Evolutionary conservation across 2,329 filamentous ascomycete genomes (phyloP), one percentile per base, ranked within the genome.

Genomic region (Simplicillium aogashimaense): DNA sequence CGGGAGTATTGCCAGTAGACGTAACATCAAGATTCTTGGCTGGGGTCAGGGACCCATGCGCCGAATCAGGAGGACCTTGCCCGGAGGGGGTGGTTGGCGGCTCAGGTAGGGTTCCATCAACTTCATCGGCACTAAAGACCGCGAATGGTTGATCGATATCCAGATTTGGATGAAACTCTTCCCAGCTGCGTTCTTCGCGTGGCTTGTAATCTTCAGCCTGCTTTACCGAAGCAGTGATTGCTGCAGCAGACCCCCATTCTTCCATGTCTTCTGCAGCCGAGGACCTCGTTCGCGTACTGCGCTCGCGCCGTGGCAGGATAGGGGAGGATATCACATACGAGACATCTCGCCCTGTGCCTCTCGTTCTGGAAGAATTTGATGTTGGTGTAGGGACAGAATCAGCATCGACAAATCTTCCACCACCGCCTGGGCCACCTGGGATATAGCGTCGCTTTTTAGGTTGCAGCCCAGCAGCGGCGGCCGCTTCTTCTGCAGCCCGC

Each of bases 151-250:
- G 74, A 42, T 95, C 87, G 37, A 95, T 88, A 64, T 97, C 89
- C 39, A 98, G 76, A 53, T 95, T 86, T 0, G 87, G 88, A 60
- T 98, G 92, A 48, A 97, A 97, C 58, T 98, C 92, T 55, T 95
- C 89, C 88, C 90, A 98, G 39, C 87, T 86, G 46, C 90, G 81
- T 66, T 98, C 92, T 64, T 98, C 92, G 54, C 92, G 76, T 28
- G 92, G 92, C 59, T 98, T 98, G 64, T 97, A 97, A 38, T 90
- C 89, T 66, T 97, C 92, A 53, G 81, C 89, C 56, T 95, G 88
- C 50, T 87, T 86, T 43, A 92, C 83, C 4, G 85, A 83, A 6
- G 87, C 88, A 38, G 89, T 86, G 17, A 89, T 86, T 20, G 88
- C 88, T 11, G 90, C 87, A n/a, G 83, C 87, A 35, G 86, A 90